These are phyloP conservation scores for Puccinia hordei DNA, from an alignment of 1,284 basidiomycete genomes.

Conservation along the genomic window DNA sequence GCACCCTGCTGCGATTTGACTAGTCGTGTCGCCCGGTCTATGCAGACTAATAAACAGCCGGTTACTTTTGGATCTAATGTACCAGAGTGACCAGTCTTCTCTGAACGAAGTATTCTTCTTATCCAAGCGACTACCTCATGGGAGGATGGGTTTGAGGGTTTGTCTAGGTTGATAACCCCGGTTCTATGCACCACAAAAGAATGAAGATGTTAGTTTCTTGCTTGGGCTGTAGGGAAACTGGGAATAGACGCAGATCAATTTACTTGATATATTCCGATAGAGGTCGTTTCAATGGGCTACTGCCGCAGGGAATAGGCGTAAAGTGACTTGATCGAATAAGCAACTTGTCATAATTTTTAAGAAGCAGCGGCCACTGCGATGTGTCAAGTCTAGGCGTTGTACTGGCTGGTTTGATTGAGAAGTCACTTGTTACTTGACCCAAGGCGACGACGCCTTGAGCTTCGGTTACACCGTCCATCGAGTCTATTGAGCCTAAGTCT, in stretches of 20 bases:
- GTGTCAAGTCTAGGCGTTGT: constrained; percentile 68
- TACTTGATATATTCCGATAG: constrained; percentile 46
- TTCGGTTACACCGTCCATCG: constrained; percentile 35
- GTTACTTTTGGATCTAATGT: constrained; percentile 99
- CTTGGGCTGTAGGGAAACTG: constrained; percentile 74
- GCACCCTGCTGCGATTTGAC: constrained; percentile 98
- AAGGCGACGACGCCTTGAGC: constrained; percentile 44
- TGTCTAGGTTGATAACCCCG: constrained; percentile 98
- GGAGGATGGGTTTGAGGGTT: constrained; percentile 99
- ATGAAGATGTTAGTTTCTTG: constrained; percentile 67
- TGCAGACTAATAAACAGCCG: constrained; percentile 97
- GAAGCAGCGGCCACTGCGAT: constrained; percentile 92
- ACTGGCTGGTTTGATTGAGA: constrained; percentile 61
- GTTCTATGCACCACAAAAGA: constrained; percentile 66
- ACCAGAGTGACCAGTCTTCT: constrained; percentile 98
- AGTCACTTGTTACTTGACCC: constrained; percentile 57
- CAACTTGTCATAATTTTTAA: constrained; percentile 96
- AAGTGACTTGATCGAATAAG: constrained; percentile 77
- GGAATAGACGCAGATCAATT: not conserved
- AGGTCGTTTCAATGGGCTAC: constrained; percentile 40
- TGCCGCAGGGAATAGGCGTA: constrained; percentile 79
- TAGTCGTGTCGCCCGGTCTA: constrained; percentile 98
- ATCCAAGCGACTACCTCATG: constrained; percentile 99
- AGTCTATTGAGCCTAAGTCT: not conserved
- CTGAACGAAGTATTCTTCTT: constrained; percentile 87